Percentiles rank a stretch among this genome's conserved stretches.
Evolutionary conservation across 1,284 basidiomycete species (phyloP).

Genomic region (Psilocybe mexicana): DNA sequence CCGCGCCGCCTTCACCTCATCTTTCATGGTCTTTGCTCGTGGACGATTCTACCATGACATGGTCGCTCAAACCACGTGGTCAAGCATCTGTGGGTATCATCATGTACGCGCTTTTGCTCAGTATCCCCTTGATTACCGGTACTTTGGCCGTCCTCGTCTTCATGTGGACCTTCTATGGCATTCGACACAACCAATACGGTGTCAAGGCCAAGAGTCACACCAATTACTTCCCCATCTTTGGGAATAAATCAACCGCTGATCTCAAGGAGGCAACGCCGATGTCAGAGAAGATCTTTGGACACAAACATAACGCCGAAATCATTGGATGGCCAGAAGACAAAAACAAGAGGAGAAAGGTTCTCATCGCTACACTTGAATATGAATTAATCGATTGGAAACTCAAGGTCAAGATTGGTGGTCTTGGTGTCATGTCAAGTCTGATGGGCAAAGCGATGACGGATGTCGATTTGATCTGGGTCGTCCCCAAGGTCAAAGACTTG

Average conservation of each 20-base stretch:
- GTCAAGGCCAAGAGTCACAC: conserved; percentile 70
- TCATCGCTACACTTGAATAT: conserved; percentile 91
- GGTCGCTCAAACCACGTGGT: conserved; percentile 81
- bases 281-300: conserved; percentile 67
- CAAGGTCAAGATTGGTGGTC: conserved; percentile 95
- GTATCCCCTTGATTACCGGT: conserved; percentile 84
- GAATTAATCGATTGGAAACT: conserved; percentile 96
- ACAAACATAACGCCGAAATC: conserved; percentile 58
- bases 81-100: conserved; percentile 77
- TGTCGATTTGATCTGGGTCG: conserved; percentile 89
- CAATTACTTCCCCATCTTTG: conserved; percentile 78
- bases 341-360: conserved; percentile 83
- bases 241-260: conserved; percentile 68
- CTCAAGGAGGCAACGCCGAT: conserved; percentile 55
- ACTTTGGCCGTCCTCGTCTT: conserved; percentile 81
- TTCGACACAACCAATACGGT: conserved; percentile 91
- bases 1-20: conserved; percentile 77
- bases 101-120: conserved; percentile 80
- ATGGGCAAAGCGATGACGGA: conserved; percentile 98
- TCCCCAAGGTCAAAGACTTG: conserved; percentile 91
- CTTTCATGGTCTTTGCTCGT: conserved; percentile 83
- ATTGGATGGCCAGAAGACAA: conserved; percentile 94
- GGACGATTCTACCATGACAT: conserved; percentile 75
- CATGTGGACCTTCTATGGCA: conserved; percentile 95
- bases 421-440: conserved; percentile 94